A percentile compares a stretch with the other conserved stretches of the same genome.
These are phyloP conservation scores for Exophiala lecanii-corni DNA, from an alignment of 2,329 filamentous ascomycete species.

Conservation along the genomic window DNA sequence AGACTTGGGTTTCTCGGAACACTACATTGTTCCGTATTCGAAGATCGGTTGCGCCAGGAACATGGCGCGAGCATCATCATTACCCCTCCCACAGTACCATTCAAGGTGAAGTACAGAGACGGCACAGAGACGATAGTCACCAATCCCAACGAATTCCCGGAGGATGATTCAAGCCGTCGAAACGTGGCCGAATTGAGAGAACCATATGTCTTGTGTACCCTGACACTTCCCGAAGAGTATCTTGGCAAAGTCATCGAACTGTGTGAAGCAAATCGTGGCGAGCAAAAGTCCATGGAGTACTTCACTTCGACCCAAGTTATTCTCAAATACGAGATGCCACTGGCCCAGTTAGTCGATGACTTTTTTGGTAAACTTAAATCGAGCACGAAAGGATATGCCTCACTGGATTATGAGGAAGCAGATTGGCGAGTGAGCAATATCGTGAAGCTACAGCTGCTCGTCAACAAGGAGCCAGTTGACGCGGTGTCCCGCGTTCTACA, in stretches of 20 bases:
- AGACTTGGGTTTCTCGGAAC: slow-evolving; percentile 93
- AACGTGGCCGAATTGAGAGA: slow-evolving; percentile 62
- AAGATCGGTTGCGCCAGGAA: slow-evolving; percentile 89
- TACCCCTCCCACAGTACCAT: slow-evolving; percentile 90
- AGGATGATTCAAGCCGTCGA: slow-evolving; percentile 55
- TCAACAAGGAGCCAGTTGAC: slow-evolving; percentile 91
- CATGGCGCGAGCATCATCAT: slow-evolving; percentile 95
- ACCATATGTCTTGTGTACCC: slow-evolving; percentile 73
- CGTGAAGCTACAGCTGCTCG: slow-evolving; percentile 83
- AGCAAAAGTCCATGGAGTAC: slow-evolving; percentile 82
- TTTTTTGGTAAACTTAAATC: slow-evolving; percentile 96
- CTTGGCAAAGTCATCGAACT: slow-evolving; percentile 91
- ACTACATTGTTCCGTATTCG: slow-evolving; percentile 96
- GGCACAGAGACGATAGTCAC: slow-evolving; percentile 75
- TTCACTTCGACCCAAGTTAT: slow-evolving; percentile 92
- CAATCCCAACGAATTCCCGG: slow-evolving; percentile 85
- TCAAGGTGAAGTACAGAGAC: slow-evolving; percentile 73
- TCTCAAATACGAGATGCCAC: slow-evolving; percentile 81
- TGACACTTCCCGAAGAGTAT: slow-evolving; percentile 91
- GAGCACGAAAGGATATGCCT: slow-evolving; percentile 89
- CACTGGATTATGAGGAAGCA: slow-evolving; percentile 92
- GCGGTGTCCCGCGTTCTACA: slow-evolving; percentile 91
- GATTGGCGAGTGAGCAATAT: slow-evolving; percentile 77
- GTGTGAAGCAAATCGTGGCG: slow-evolving; percentile 82
- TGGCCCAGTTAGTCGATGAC: slow-evolving; percentile 89